A percentile compares a stretch with the other conserved stretches of the same genome.
phyloP scores from a whole-genome alignment of 495 filamentous ascomycete genomes.

The Aspergillus sparsus region DNA sequence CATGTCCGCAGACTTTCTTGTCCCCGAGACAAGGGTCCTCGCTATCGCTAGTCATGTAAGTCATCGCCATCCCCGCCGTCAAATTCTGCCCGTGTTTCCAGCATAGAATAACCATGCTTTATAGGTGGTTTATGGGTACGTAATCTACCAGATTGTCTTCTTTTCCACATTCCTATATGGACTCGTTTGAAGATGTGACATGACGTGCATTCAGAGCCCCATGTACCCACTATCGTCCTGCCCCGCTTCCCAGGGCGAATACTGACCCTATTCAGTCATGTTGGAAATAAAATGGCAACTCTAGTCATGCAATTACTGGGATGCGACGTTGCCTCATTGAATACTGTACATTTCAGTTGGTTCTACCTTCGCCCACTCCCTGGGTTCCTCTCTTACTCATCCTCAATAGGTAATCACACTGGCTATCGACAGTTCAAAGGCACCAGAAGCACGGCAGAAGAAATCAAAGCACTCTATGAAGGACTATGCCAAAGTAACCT shows the following conservation, averaged over 20 bases:
- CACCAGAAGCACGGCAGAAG: conserved; percentile 71
- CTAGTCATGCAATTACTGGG: conserved; percentile 91
- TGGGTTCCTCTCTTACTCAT: not conserved
- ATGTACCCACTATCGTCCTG: not conserved
- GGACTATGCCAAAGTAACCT: conserved; percentile 81
- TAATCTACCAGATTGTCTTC: not conserved
- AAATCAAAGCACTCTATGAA: conserved; percentile 82
- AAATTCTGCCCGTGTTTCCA: not conserved
- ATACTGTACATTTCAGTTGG: conserved; percentile 94
- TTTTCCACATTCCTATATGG: no score
- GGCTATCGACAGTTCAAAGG: conserved; percentile 88
- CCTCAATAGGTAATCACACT: conserved; percentile 77
- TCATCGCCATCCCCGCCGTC: conserved; percentile 8
- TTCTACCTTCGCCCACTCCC: conserved; percentile 7
- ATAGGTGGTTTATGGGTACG: conserved; percentile 81
- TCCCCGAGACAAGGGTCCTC: conserved; percentile 85
- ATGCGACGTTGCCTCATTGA: conserved; percentile 88
- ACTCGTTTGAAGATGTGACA: not conserved
- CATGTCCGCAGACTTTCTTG: conserved; percentile 44
- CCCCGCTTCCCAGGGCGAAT: not conserved
- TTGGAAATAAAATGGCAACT: conserved; percentile 93
- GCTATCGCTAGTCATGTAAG: conserved; percentile 98
- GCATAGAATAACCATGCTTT: conserved; percentile 20
- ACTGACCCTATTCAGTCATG: conserved; percentile 62
- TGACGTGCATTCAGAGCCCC: not conserved